Evolutionary conservation across 2,329 filamentous ascomycete genomes (phyloP).

Genomic region (Aspergillus alliaceus): DNA sequence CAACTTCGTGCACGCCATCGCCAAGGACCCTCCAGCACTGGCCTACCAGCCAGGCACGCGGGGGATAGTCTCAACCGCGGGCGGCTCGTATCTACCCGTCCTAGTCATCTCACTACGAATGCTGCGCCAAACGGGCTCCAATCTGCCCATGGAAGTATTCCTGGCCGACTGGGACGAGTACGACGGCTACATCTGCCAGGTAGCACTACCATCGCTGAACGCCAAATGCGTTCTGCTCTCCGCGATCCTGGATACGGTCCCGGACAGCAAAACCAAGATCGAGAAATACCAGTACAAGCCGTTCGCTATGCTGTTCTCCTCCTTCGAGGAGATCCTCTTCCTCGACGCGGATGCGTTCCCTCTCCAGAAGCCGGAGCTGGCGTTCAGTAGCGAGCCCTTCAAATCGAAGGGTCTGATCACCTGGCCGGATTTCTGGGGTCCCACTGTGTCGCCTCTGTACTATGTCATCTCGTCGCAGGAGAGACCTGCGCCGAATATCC

Average conservation of each 20-base stretch:
- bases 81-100: slow-evolving; percentile 19
- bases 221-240: slow-evolving; percentile 40
- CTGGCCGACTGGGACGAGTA: slow-evolving; percentile 11
- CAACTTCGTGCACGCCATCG: slow-evolving; percentile 26
- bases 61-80: slow-evolving; percentile 42
- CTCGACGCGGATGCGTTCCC: slow-evolving; percentile 51
- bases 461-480: slow-evolving; percentile 37
- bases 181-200: not conserved
- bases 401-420: slow-evolving; percentile 40
- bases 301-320: slow-evolving; percentile 51
- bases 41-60: slow-evolving; percentile 25
- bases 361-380: slow-evolving; percentile 38
- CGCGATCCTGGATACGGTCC: slow-evolving; percentile 35
- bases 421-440: slow-evolving; percentile 51
- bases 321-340: slow-evolving; percentile 51
- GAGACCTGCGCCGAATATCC: slow-evolving; percentile 18
- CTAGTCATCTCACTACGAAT: slow-evolving; percentile 22
- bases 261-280: slow-evolving; percentile 26
- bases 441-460: slow-evolving; percentile 38
- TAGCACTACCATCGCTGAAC: not conserved
- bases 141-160: slow-evolving; percentile 20
- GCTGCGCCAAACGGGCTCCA: slow-evolving; percentile 20
- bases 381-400: slow-evolving; percentile 46
- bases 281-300: slow-evolving; percentile 49
- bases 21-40: slow-evolving; percentile 22